These are phyloP conservation scores for Closterium sp. DNA, from an alignment of 139 green algal genomes.

Conservation along the genomic window DNA sequence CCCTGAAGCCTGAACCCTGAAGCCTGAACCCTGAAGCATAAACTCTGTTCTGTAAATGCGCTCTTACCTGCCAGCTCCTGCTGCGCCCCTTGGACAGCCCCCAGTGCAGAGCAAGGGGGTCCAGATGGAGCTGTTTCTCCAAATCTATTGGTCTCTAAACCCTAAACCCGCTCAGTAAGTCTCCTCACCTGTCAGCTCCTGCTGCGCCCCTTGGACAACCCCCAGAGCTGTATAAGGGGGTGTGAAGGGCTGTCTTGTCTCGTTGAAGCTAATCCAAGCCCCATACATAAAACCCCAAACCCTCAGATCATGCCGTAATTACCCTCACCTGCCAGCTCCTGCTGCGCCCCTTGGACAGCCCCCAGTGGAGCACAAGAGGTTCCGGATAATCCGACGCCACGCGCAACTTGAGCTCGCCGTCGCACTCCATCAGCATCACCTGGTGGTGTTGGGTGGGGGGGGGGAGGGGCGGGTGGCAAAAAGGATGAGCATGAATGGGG, in stretches of 20 bases:
- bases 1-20: too few relatives aligned
- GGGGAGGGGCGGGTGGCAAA: background rate
- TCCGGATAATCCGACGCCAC: slow-evolving; percentile 3
- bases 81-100: slow-evolving; percentile 20
- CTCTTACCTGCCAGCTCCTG: background rate
- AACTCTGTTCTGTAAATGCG: too few relatives aligned
- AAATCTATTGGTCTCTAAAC: too few relatives aligned
- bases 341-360: slow-evolving; percentile 22
- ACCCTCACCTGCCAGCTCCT: background rate
- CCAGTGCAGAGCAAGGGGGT: slow-evolving; percentile 19
- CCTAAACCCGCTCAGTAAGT: too few relatives aligned
- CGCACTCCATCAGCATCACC: slow-evolving; percentile 44
- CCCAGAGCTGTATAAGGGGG: background rate
- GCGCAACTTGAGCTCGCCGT: slow-evolving; percentile 27
- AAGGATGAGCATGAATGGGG: background rate
- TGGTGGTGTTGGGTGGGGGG: background rate
- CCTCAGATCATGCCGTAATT: background rate
- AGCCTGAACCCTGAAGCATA: too few relatives aligned
- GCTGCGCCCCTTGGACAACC: background rate
- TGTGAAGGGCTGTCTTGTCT: background rate
- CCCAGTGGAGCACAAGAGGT: slow-evolving; percentile 30
- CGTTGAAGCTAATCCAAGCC: background rate
- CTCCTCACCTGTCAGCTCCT: too few relatives aligned
- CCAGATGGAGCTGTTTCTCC: too few relatives aligned
- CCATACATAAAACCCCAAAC: background rate